Base-by-base conservation (phyloP, 345 rosid genomes). In the Hibiscus mutabilis region DNA sequence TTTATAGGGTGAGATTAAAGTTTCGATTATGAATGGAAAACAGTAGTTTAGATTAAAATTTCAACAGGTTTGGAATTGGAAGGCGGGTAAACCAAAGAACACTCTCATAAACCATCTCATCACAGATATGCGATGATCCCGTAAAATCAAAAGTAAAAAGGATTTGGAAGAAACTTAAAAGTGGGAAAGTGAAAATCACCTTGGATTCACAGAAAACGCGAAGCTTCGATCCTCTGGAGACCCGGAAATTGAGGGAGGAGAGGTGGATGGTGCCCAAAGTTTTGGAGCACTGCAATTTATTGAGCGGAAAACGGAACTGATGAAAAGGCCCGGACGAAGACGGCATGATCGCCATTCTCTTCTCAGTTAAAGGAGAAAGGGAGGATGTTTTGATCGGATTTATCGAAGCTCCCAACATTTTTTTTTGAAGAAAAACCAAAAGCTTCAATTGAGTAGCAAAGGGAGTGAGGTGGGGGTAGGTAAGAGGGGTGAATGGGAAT, bases 161-260 rank as follows among this genome's bases (percentile, higher is more conserved):
- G 21, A 19, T 24, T 9, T 13, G 24, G 24, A 35, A 44, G 4
- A 74, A 11, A 49, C 53, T 8, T 2, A 9, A 70, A 13, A 24
- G 10, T 31, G 12, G 64, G n/a, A 10, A 8, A 0, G 6, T 47
- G 61, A 27, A 55, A 77, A 64, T 51, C 18, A 85, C 89, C 83
- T 80, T 71, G 60, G 80, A 71, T 21, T 79, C 79, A 76, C 79
- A 82, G 42, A 6, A 77, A 70, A 82, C 69, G n/a, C 78, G 83
- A 49, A 73, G 76, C 19, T 75, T 58, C 44, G 61, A 73, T 67
- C 18, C 42, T 6, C 70, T 7, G 22, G 79, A 60, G 62, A 77
- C 67, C 9, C 37, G 35, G 61, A 66, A 40, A 44, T 46, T 46
- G 59, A n/a, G 21, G 60, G 66, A 47, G 71, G 12, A 19, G n/a